Evolutionary conservation across 2,329 filamentous ascomycete genomes (phyloP), one percentile per base, ranked within the genome.

Genomic region (Fusarium cicatricum): DNA sequence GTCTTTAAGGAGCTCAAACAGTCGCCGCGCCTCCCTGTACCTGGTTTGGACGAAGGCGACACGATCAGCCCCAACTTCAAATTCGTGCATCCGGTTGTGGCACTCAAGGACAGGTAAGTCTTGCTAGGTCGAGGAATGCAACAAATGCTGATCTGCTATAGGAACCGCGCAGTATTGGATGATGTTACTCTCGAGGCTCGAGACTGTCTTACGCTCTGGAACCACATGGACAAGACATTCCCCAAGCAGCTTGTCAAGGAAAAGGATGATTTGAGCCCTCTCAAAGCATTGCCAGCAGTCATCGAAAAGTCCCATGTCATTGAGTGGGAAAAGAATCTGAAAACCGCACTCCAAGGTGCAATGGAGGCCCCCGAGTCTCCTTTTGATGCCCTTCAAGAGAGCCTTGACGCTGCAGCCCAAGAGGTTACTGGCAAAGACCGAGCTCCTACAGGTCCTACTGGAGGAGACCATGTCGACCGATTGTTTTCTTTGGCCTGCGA

Each of bases 141-240:
- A 11, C n/a, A 28, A 15, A 26, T 9, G 8, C 55, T 66, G 23
- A 67, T 31, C 1, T 16, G 2, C 28, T 17, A 42, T 21, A 77
- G 76, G 31, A 82, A 81, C 32, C 79, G 84, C n/a, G 85, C 82
- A 1, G 83, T 89, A 15, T 84, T 90, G 0, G 81, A 86, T 26
- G 90, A 92, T 71, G 76, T 92, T 10, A 82, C 77, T 21, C 76
- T 94, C 1, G 90, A 93, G 68, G 83, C 90, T 8, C 80, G 88
- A 28, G 90, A 93, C 69, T 92, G 89, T 64, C 77, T 88, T 7
- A 79, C 75, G 1, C 74, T 92, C 0, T 92, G 87, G 84, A 77
- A 82, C 52, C 78, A 79, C 7, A 88, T 93, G 86, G 71, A 72
- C 1, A 83, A 84, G 12, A 54, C 42, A 1, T 52, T 63, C 8